Percentiles rank a stretch among this genome's conserved stretches.
Conservation (phyloP, 2,329 filamentous ascomycete species). For the Penicillium hordei region DNA sequence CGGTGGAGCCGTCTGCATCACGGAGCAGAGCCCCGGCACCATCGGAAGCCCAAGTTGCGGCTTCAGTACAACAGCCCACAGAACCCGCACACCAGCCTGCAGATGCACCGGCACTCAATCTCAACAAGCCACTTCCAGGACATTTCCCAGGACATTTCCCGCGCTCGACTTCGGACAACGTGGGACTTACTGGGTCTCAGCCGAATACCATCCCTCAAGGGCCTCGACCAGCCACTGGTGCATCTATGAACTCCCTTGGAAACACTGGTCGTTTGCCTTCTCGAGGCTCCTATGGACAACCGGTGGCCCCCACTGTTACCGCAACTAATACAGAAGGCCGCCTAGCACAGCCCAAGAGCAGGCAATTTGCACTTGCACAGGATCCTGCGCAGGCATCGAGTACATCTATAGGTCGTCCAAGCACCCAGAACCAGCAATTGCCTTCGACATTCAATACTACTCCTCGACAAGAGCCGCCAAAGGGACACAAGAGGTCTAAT, state of each 20-base stretch:
- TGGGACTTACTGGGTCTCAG: slow-evolving; percentile 50
- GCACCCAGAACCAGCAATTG: slow-evolving; percentile 57
- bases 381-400: slow-evolving; percentile 52
- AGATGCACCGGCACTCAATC: slow-evolving; percentile 20
- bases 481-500: slow-evolving; percentile 66
- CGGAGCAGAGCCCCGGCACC: slow-evolving; percentile 9
- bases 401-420: slow-evolving; percentile 61
- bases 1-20: slow-evolving; percentile 17
- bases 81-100: slow-evolving; percentile 1
- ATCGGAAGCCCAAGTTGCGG: slow-evolving; percentile 10
- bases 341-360: slow-evolving; percentile 75
- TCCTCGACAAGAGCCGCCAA: slow-evolving; percentile 49
- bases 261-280: slow-evolving; percentile 65
- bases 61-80: slow-evolving; percentile 7
- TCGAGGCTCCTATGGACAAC: slow-evolving; percentile 81
- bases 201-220: slow-evolving; percentile 44
- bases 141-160: slow-evolving; percentile 53
- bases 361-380: slow-evolving; percentile 67
- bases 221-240: slow-evolving; percentile 74
- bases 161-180: slow-evolving; percentile 59
- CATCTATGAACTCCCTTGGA: slow-evolving; percentile 67
- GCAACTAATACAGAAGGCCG: slow-evolving; percentile 86
- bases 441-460: slow-evolving; percentile 59
- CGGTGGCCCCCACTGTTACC: slow-evolving; percentile 80
- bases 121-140: slow-evolving; percentile 46